Evolutionary conservation across 768 basidiomycete species (phyloP), one percentile per base, ranked within the genome.

Genomic region (Auriscalpium vulgare): DNA sequence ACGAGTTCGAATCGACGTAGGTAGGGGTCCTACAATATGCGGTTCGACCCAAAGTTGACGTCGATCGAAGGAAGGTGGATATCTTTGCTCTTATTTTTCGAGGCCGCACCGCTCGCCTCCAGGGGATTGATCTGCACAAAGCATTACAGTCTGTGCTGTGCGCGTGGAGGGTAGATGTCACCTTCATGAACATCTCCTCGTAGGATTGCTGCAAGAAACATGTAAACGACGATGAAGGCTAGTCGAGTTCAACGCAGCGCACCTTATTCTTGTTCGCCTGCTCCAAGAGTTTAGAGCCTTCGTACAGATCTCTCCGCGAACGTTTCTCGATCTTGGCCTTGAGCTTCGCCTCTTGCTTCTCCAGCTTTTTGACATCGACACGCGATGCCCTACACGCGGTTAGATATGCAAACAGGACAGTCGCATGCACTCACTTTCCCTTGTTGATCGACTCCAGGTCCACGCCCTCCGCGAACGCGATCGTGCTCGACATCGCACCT

Each of bases 151-250:
- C 29, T 29, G 4, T 29, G 29, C 29, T 29, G 29, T 29, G 29
- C 51, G 40, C 29, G 44, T 13, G 47, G 46, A 35, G 51, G 17
- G 54, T 46, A 50, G 36, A 34, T 11, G 17, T 8, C 52, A 85
- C 93, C 79, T 97, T 92, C 90, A 99, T 91, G 74, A 94, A 99
- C 84, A 99, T 87, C 67, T 99, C 97, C 67, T 98, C 95, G 72
- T 97, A 98, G 17, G 87, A 83, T 88, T 97, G 93, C 86, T 98
- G 63, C 16, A 47, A 36, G 40, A 2, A 59, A 57, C 19, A 43
- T 16, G 38, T 36, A 37, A 23, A 45, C 16, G 44, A 50, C 38
- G 17, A 55, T 52, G 38, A 19, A 47, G 40, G 16, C 17, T 29
- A 14, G 51, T 2, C 36, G 47, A 34, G 37, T 9, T 34, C 43